Base-by-base conservation (phyloP, 495 filamentous ascomycete genomes). In the Filosporella fistucella region DNA sequence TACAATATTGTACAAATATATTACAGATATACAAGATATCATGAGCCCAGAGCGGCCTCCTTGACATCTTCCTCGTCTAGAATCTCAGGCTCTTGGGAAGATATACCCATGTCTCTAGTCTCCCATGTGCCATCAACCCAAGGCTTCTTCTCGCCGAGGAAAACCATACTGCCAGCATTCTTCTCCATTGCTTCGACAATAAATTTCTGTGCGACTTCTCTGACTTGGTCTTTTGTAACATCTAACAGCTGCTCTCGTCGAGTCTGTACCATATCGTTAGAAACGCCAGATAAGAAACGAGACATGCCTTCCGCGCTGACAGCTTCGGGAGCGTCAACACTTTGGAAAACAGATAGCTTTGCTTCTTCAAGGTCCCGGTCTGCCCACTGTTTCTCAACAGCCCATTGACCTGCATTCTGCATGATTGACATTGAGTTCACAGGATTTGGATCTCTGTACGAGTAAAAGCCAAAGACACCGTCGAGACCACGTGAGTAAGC, bases 401-500 rank as follows among this genome's bases (percentile, higher is more conserved):
- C 94, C 75, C 86, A 96, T 38, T 78, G 68, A 13, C 93, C 94
- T 8, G 88, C 86, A 52, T 84, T 84, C 17, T 74, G 68, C 79
- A 97, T 95, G 37, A 96, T 84, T 45, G 79, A 84, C 50, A 97
- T 66, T 0, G 87, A 87, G 63, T 95, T 96, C 47, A 81, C 69
- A 8, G 94, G 90, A 61, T 96, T 96, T n/a, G 94, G 93, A 65
- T 98, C 93, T 13, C 93, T 83, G 69, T 97, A 98, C 49, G 86
- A 91, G 68, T 91, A 95, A 68, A 95, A 91, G 29, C 89, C 89
- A 57, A 98, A 96, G 2, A 93, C 58, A 16, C 93, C 93, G 54
- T 85, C 84, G 2, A 94, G 60, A 3, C 82, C 81, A 9, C 81
- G 78, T 36, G 85, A 80, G 66, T 88, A 94, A 11, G 94, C 90